phyloP scores from a whole-genome alignment of 108 stramenopile species.

The Cyclotella sp. region DNA sequence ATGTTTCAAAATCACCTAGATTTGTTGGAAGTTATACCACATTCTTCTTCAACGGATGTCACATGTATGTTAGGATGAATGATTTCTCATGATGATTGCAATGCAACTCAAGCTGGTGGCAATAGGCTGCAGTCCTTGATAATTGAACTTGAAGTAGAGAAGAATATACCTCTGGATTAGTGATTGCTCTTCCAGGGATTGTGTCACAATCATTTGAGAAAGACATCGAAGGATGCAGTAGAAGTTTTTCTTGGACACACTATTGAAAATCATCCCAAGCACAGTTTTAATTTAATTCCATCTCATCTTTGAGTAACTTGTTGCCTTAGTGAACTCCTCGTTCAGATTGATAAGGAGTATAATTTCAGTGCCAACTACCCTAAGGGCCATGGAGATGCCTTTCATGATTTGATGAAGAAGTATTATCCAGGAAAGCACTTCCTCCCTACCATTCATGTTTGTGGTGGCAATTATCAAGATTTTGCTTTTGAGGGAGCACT shows the following conservation, averaged over 20 bases:
- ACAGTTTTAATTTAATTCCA: neutral
- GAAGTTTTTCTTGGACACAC: neutral
- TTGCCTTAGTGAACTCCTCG: neutral
- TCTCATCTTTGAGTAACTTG: constrained; percentile 1
- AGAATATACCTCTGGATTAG: neutral
- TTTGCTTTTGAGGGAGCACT: constrained; percentile 3
- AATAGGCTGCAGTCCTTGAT: neutral
- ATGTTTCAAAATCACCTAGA: constrained; percentile 15
- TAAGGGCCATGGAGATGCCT: neutral
- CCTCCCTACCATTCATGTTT: neutral
- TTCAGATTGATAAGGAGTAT: neutral
- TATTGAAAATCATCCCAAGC: neutral
- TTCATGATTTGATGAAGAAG: neutral
- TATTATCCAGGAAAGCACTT: neutral
- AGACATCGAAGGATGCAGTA: neutral
- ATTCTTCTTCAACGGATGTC: neutral
- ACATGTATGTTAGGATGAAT: neutral
- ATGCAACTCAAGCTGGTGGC: neutral
- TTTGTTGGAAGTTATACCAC: neutral
- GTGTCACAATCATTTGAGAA: constrained; percentile 5
- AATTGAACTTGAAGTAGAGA: neutral
- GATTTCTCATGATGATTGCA: neutral
- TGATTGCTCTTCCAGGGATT: neutral
- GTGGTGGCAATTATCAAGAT: constrained; percentile 1
- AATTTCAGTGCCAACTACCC: neutral